Evolutionary conservation across 768 basidiomycete genomes (phyloP).

Genomic region (Amanita fuliginea): DNA sequence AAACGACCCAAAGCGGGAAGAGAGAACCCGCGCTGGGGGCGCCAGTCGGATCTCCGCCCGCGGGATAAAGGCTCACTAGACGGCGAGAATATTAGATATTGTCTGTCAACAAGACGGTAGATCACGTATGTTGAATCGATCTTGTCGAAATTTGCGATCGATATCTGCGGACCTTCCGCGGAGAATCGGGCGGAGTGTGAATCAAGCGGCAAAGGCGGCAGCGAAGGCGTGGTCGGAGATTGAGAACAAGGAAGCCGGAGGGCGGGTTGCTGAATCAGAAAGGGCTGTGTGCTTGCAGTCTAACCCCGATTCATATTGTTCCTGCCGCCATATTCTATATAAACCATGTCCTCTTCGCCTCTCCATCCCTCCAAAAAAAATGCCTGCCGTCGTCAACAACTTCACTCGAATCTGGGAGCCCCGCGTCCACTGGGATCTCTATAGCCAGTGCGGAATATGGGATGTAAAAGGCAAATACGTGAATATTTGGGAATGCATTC

Average conservation of each 20-base stretch:
- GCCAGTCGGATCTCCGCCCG: no score
- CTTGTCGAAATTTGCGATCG: background rate
- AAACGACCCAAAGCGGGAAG: no score
- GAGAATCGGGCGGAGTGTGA: background rate
- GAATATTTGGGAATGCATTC: constrained; percentile 67
- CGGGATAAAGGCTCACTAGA: no score
- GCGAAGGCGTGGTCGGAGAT: background rate
- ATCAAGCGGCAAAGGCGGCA: background rate
- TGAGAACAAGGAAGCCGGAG: background rate
- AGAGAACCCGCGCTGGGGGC: no score
- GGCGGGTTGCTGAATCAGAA: background rate
- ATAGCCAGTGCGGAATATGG: constrained; percentile 66
- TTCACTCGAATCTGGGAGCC: constrained; percentile 64
- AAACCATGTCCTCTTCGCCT: background rate
- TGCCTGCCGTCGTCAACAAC: constrained; percentile 46
- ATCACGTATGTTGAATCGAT: no score
- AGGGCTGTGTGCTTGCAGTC: background rate
- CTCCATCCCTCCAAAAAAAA: constrained; percentile 8
- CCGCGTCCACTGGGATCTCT: constrained; percentile 52
- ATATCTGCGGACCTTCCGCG: background rate
- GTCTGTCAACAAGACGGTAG: background rate
- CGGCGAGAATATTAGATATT: background rate
- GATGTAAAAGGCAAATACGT: constrained; percentile 55
- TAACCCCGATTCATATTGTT: background rate
- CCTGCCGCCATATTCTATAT: background rate